Base-by-base conservation (phyloP, 179 eudicot species). In the Heliamphora pulchella region DNA sequence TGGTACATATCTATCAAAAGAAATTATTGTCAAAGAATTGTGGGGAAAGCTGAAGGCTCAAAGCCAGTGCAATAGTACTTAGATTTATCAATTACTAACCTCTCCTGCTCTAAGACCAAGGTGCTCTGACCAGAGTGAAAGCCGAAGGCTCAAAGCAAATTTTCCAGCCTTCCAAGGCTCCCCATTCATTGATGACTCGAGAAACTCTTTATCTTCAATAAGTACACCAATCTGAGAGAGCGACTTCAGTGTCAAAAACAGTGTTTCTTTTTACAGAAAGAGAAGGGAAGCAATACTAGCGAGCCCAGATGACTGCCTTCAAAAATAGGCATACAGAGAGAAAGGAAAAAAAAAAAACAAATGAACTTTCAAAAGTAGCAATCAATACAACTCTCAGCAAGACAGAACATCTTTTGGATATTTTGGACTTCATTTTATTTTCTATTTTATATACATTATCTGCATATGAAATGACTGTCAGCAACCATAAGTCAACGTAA, bases 101-200 rank as follows among this genome's bases (percentile, higher is more conserved):
- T 94, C 91, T 82, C 85, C 87, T 71, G 86, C 84, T 65, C 82
- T 90, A 87, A 94, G 97, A 81, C 99, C 98, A 84, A 96, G 94
- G 88, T 94, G 99, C 82, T 96, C 99, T 77, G 96, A 89, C 99
- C 99, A 96, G 73, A 96, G 83, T 48, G 99, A 92, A 81, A 91
- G 94, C 80, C 99, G 93, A 44, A 96, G 98, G 81, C 94, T 92
- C 39, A 80, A 77, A 39, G 96, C 83, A 83, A 94, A 96, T 87
- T 91, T 96, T 81, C 99, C 99, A 83, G 98, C 99, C 83, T 86
- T 96, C 97, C 97, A 92, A 63, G 96, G 88, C 75, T 88, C 83
- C 65, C 98, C 99, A 67, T 91, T 93, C 91, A 96, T 94, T 69
- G 82, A 87, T 76, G 98, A 96, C 68, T 83, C 88, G 67, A 87